A percentile compares a stretch with the other conserved stretches of the same genome.
These are phyloP conservation scores for Casaregolazyma suthepensis DNA, from an alignment of 1,139 yeast genomes.

Conservation along the genomic window DNA sequence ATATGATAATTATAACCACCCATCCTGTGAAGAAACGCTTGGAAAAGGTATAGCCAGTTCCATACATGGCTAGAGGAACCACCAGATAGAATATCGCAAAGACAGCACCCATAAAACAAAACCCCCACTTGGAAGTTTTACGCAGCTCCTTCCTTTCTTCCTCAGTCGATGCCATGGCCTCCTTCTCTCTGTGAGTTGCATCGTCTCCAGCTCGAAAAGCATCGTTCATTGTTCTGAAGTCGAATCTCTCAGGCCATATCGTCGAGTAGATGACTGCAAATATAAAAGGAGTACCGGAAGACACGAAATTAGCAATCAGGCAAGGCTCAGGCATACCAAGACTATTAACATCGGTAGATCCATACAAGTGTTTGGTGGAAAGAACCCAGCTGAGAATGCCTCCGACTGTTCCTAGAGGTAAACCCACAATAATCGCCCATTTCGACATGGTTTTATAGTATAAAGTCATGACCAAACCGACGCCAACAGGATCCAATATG, in stretches of 20 bases:
- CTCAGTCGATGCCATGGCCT: constrained; percentile 8
- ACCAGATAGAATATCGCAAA: constrained; percentile 7
- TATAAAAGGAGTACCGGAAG: constrained; percentile 61
- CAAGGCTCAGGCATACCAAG: constrained; percentile 73
- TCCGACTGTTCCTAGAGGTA: constrained; percentile 40
- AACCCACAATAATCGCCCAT: constrained; percentile 37
- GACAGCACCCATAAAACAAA: not conserved
- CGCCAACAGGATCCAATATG: constrained; percentile 71
- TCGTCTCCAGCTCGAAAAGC: constrained; percentile 59
- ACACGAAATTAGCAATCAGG: constrained; percentile 79
- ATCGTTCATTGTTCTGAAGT: constrained; percentile 55
- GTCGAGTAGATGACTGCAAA: constrained; percentile 60
- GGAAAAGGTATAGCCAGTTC: constrained; percentile 14
- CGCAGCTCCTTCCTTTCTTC: constrained; percentile 1
- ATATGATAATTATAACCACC: constrained; percentile 13
- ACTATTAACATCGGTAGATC: constrained; percentile 41
- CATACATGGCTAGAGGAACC: constrained; percentile 15
- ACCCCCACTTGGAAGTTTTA: not conserved
- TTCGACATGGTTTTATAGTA: constrained; percentile 59
- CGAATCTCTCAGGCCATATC: constrained; percentile 62
- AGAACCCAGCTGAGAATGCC: constrained; percentile 46
- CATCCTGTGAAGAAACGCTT: constrained; percentile 16
- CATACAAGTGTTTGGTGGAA: constrained; percentile 27
- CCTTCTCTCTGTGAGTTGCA: constrained; percentile 12
- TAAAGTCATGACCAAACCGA: constrained; percentile 65